A percentile compares a stretch with the other conserved stretches of the same genome.
Conservation (phyloP, 2,329 filamentous ascomycete genomes). For the Epichloe amarillans region DNA sequence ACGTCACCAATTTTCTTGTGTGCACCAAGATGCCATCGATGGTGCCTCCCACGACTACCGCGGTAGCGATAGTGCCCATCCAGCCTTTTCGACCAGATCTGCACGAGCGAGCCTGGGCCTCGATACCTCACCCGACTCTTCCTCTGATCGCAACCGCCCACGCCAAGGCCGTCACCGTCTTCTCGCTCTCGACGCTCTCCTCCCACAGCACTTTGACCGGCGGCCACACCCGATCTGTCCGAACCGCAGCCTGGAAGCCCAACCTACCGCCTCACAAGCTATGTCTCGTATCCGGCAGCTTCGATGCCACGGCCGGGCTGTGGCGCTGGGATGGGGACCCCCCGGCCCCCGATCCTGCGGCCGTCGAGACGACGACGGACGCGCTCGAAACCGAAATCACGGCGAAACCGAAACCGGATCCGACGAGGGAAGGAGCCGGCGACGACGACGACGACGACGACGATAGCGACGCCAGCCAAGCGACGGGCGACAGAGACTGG, state of each 20-base stretch:
- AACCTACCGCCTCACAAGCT: slow-evolving; percentile 45
- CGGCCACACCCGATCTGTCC: slow-evolving; percentile 83
- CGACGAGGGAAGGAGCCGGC: slow-evolving; percentile 4
- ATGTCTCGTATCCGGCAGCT: slow-evolving; percentile 82
- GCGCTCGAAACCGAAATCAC: slow-evolving; percentile 31
- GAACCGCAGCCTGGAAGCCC: slow-evolving; percentile 80
- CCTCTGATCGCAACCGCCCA: slow-evolving; percentile 83
- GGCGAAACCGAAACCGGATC: not conserved
- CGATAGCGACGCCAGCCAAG: slow-evolving; percentile 2
- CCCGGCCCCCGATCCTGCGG: slow-evolving; percentile 15
- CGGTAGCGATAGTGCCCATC: slow-evolving; percentile 22
- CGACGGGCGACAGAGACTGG: slow-evolving; percentile 59
- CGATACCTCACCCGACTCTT: slow-evolving; percentile 70
- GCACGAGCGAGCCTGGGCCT: slow-evolving; percentile 70
- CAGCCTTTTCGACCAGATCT: slow-evolving; percentile 41
- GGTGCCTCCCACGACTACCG: not conserved
- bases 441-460: not conserved
- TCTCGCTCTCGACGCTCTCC: slow-evolving; percentile 70
- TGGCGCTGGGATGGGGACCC: slow-evolving; percentile 50
- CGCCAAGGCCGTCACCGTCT: slow-evolving; percentile 76
- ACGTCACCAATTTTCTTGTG: too few species aligned
- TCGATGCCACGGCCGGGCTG: slow-evolving; percentile 80
- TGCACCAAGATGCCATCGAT: slow-evolving; percentile 1
- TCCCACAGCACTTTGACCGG: slow-evolving; percentile 69
- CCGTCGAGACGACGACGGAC: slow-evolving; percentile 10